Evolutionary conservation across 2,329 filamentous ascomycete species (phyloP), one percentile per base, ranked within the genome.

Genomic region (Cadophora sp.): DNA sequence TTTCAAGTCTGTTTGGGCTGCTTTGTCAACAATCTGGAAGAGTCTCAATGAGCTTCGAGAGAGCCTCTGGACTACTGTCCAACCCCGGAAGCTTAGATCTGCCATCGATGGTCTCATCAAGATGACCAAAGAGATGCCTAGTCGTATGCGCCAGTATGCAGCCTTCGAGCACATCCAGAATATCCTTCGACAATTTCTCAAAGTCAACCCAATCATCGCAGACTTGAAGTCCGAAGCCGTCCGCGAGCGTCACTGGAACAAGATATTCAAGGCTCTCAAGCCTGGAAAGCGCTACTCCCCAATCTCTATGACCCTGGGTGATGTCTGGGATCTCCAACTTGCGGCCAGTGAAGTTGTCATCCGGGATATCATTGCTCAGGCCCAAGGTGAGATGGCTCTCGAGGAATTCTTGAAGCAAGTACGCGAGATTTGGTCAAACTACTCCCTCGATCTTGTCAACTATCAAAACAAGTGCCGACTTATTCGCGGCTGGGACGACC

Each of bases 51-150:
- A 98, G 75, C 91, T 97, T 18, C 89, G 93, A 36, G 96, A 99
- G 74, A 91, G 89, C 62, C 85, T 97, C 1, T 99, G 96, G 96
- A 96, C 91, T 65, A 97, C 93, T 76, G 92, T 99, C 1, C 94
- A 98, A 77, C 95, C 96, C 9, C 88, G 96, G 70, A 99, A 98
- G 81, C 89, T 99, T 66, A 89, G 96, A 45, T 88, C 92, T 73
- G 92, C 93, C 69, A 90, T 99, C 60, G 95, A 99, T 76, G 90
- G 91, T 58, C 86, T 98, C 62, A 93, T 98, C 78, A 97, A 97
- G 83, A 97, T 97, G 87, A 98, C 94, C 43, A 98, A 97, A 81
- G 95, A 98, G 70, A 98, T 99, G 96, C 96, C 96, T 0, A 97
- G 94, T 80, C 90, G 96, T 67, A 98, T 99, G 95, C 90, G 96